These are phyloP conservation scores for Dendrostoma leiphaemia DNA, from an alignment of 2,329 filamentous ascomycete genomes.

Conservation along the genomic window DNA sequence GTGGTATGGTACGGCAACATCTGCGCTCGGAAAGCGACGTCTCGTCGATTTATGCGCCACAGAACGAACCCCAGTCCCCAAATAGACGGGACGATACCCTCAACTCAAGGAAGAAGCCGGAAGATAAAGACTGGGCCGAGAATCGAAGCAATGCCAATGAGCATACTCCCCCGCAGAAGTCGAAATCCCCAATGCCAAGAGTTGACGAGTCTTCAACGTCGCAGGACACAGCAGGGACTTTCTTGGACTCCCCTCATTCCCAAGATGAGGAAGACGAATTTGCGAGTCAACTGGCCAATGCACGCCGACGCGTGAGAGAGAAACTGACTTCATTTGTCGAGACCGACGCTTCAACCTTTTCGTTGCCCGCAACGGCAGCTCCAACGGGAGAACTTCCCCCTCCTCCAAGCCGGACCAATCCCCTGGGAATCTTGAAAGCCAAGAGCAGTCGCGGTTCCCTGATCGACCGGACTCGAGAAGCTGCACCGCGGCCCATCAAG, in stretches of 20 bases:
- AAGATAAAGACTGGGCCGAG: background rate
- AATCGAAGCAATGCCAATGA: background rate
- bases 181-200: background rate
- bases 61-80: background rate
- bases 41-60: constrained; percentile 70
- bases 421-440: constrained; percentile 61
- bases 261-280: constrained; percentile 65
- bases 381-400: constrained; percentile 30
- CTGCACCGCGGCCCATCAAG: constrained; percentile 56
- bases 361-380: constrained; percentile 31
- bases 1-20: constrained; percentile 80
- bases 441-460: constrained; percentile 56
- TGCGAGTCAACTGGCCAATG: constrained; percentile 67
- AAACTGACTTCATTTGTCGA: constrained; percentile 69
- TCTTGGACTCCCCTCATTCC: constrained; percentile 8
- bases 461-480: constrained; percentile 39
- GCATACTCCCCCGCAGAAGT: constrained; percentile 21
- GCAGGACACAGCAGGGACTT: background rate
- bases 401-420: constrained; percentile 44
- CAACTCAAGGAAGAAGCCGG: background rate
- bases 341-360: constrained; percentile 50
- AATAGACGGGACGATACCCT: constrained; percentile 2
- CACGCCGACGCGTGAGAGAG: constrained; percentile 70
- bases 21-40: constrained; percentile 76
- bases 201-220: background rate